These are phyloP conservation scores for Baorangia bicolor DNA, from an alignment of 768 basidiomycete species.

Conservation along the genomic window DNA sequence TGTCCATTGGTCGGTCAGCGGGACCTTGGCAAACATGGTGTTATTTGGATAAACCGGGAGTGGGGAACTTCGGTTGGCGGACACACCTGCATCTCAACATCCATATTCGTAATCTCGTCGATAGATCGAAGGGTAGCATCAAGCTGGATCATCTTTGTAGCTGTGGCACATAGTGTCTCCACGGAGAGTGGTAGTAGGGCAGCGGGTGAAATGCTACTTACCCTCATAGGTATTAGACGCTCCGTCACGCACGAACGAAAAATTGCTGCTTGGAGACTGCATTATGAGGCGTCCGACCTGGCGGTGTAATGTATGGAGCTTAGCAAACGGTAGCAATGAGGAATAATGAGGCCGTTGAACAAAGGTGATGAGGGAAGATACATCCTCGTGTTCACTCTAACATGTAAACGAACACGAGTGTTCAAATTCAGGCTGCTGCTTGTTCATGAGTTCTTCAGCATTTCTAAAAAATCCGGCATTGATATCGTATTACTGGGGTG, in stretches of 20 bases:
- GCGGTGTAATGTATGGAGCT: background rate
- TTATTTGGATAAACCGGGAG: background rate
- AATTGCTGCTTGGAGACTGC: background rate
- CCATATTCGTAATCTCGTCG: slow-evolving; percentile 56
- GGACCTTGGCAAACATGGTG: slow-evolving; percentile 32
- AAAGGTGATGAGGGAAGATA: background rate
- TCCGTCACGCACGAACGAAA: background rate
- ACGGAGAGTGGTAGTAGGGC: background rate
- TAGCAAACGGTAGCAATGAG: background rate
- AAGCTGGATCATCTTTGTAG: slow-evolving; percentile 8
- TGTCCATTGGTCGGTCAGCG: slow-evolving; percentile 40
- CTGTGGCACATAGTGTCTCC: slow-evolving; percentile 3
- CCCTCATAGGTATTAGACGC: slow-evolving; percentile 1
- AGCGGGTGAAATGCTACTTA: slow-evolving; percentile 1
- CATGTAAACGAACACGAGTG: background rate
- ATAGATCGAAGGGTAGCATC: slow-evolving; percentile 50
- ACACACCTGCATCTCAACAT: slow-evolving; percentile 74
- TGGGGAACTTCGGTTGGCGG: background rate
- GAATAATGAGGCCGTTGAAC: too few relatives aligned
- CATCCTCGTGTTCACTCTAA: too few relatives aligned
- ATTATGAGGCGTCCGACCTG: background rate
- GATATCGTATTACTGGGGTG: slow-evolving; percentile 19
- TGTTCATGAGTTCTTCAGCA: background rate
- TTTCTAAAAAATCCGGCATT: background rate
- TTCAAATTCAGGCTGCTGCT: background rate